These are phyloP conservation scores for Malassezia pachydermatis DNA, from an alignment of 1,284 basidiomycete species.

Conservation along the genomic window DNA sequence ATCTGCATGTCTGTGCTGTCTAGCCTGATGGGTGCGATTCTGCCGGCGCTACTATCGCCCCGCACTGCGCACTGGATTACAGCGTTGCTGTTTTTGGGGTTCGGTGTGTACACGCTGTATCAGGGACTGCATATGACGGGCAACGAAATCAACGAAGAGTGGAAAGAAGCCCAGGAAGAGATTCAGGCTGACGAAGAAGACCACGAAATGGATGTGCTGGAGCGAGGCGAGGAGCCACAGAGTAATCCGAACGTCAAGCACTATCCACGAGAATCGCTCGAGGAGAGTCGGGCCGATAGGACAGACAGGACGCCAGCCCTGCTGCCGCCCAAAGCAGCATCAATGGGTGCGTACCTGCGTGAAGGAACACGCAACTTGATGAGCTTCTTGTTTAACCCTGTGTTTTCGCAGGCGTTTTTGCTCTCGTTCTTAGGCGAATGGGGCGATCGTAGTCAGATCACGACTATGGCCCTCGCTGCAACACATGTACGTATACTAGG, in stretches of 20 bases:
- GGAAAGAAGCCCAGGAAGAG: constrained; percentile 58
- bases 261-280: not conserved
- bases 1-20: constrained; percentile 62
- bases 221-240: constrained; percentile 6
- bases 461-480: constrained; percentile 89
- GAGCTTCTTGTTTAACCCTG: constrained; percentile 73
- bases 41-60: constrained; percentile 38
- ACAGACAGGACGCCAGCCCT: not conserved
- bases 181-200: constrained; percentile 74
- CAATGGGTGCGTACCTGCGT: constrained; percentile 22
- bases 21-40: constrained; percentile 38
- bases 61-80: constrained; percentile 67
- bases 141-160: constrained; percentile 55
- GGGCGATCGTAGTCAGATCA: constrained; percentile 95
- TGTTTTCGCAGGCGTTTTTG: constrained; percentile 89
- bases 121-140: constrained; percentile 36
- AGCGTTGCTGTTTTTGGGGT: constrained; percentile 52
- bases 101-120: constrained; percentile 34
- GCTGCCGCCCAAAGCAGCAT: not conserved
- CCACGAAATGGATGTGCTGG: constrained; percentile 55
- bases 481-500: too few relatives aligned
- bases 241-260: not conserved
- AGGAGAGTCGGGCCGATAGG: not conserved
- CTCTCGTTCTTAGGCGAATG: constrained; percentile 95
- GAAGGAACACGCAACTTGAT: constrained; percentile 73